Conservation (phyloP, 73 alveolate genomes). For the Halteria grandinella region DNA sequence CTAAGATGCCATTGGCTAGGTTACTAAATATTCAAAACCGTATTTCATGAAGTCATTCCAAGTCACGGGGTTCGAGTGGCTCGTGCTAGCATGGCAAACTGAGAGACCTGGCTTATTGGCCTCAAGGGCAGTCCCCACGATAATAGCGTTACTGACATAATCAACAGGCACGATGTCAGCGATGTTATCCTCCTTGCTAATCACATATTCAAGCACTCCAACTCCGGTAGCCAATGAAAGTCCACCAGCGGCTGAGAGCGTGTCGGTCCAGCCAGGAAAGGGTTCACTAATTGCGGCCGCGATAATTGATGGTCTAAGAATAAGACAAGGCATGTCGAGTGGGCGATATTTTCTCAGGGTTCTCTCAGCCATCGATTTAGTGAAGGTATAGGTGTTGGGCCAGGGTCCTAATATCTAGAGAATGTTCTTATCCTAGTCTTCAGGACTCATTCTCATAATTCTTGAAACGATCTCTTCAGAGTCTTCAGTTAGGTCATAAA, state of each 20-base stretch:
- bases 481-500: too few relatives aligned
- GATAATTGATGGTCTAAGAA: conserved; percentile 78
- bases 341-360: conserved; percentile 51
- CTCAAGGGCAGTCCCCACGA: conserved; percentile 59
- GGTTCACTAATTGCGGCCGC: conserved; percentile 81
- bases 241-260: conserved; percentile 81
- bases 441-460: too few relatives aligned
- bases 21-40: neutral
- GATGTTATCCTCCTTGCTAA: conserved; percentile 23
- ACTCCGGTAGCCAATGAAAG: conserved; percentile 52
- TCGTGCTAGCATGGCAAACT: conserved; percentile 69
- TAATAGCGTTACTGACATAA: conserved; percentile 69
- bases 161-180: conserved; percentile 89
- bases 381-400: too few relatives aligned
- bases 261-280: conserved; percentile 84
- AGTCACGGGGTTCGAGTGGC: conserved; percentile 76
- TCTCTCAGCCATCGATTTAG: conserved; percentile 76
- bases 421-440: too few relatives aligned
- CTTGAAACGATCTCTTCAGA: too few relatives aligned
- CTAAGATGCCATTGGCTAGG: neutral
- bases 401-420: too few relatives aligned
- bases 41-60: conserved; percentile 57
- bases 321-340: conserved; percentile 60
- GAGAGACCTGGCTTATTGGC: conserved; percentile 4
- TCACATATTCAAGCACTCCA: neutral